A percentile compares a stretch with the other conserved stretches of the same genome.
Conservation (phyloP, 2,329 filamentous ascomycete species). For the Aspergillus tanneri region DNA sequence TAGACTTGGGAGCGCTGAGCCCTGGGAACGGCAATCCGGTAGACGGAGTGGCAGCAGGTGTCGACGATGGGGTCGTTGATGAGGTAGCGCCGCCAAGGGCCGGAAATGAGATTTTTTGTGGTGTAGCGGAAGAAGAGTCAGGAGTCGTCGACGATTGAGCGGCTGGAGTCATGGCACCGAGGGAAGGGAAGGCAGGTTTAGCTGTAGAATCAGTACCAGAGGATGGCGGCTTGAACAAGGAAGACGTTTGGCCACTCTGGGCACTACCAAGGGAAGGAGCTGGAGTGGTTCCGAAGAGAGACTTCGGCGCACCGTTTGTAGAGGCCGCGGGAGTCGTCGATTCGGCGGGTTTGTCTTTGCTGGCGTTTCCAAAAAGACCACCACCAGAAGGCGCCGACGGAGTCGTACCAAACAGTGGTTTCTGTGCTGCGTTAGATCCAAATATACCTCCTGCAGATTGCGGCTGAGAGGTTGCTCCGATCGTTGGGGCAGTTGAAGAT, state of each 20-base stretch:
- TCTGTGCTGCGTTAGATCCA: constrained; percentile 25
- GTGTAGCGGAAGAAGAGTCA: constrained; percentile 31
- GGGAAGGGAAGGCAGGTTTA: constrained; percentile 29
- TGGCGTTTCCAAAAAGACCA: constrained; percentile 19
- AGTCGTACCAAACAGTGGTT: constrained; percentile 29
- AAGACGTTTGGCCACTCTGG: constrained; percentile 23
- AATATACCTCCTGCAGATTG: constrained; percentile 30
- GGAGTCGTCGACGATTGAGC: constrained; percentile 26
- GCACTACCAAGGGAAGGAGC: constrained; percentile 17
- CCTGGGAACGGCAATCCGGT: constrained; percentile 29
- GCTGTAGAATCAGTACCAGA: constrained; percentile 25
- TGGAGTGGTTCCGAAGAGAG: constrained; percentile 28
- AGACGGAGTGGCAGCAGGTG: constrained; percentile 30
- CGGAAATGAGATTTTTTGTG: constrained; percentile 38
- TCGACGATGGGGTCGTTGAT: constrained; percentile 32
- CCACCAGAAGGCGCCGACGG: constrained; percentile 19
- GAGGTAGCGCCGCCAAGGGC: constrained; percentile 29
- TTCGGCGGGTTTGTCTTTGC: constrained; percentile 34
- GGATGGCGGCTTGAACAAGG: constrained; percentile 31
- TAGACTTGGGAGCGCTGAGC: constrained; percentile 29
- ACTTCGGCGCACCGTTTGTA: constrained; percentile 27
- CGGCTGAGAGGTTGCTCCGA: constrained; percentile 18
- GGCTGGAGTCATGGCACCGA: constrained; percentile 20
- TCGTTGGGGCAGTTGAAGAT: constrained; percentile 27
- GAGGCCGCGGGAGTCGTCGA: constrained; percentile 27